Evolutionary conservation across 768 basidiomycete species (phyloP).

Genomic region (Leucogyrophana mollusca): DNA sequence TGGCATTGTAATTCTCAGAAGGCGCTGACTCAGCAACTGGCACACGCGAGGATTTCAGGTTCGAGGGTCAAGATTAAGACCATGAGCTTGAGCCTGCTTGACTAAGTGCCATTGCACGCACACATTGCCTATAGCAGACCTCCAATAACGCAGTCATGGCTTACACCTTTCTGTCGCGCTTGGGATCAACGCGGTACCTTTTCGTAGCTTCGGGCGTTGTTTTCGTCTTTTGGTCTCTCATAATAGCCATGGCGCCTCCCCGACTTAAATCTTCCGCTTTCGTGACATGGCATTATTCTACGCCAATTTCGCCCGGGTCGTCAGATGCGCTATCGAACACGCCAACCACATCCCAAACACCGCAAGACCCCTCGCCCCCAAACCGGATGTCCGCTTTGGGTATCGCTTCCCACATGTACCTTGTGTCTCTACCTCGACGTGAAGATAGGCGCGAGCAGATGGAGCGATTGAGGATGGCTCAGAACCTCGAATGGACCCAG

Average conservation of each 20-base stretch:
- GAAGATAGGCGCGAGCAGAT: conserved; percentile 56
- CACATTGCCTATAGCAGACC: too few species aligned
- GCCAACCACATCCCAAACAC: too few species aligned
- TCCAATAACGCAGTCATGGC: too few species aligned
- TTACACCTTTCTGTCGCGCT: background rate
- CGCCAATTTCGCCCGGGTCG: background rate
- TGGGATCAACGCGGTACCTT: background rate
- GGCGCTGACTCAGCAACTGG: too few species aligned
- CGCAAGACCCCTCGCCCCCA: too few species aligned
- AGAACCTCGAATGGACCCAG: conserved; percentile 54
- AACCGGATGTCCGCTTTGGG: too few species aligned
- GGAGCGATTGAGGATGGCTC: conserved; percentile 47
- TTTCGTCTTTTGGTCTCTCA: background rate
- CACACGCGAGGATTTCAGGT: too few species aligned
- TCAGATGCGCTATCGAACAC: too few species aligned
- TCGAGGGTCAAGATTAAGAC: background rate
- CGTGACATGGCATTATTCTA: background rate
- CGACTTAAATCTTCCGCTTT: background rate
- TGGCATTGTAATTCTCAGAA: too few species aligned
- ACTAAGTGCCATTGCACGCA: too few species aligned
- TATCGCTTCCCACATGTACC: conserved; percentile 45
- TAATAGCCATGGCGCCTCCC: background rate
- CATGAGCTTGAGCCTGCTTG: too few species aligned
- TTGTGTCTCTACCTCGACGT: conserved; percentile 60
- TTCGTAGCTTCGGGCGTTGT: background rate